Evolutionary conservation across 805 yeast genomes (phyloP).

Genomic region (Ogataea populi-albae): DNA sequence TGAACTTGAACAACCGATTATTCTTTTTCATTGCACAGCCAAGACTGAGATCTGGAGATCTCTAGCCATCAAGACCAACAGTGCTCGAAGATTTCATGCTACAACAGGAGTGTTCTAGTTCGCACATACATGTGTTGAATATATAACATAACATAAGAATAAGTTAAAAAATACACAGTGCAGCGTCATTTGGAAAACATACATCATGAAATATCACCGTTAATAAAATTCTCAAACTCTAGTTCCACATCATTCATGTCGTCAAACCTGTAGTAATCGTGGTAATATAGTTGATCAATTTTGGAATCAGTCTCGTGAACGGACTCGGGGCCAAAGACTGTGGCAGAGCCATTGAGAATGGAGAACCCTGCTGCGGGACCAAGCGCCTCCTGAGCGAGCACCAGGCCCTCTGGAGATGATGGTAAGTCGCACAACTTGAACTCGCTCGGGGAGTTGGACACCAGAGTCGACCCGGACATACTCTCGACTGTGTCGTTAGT

Average conservation of each 20-base stretch:
- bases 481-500: constrained; percentile 31
- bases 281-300: constrained; percentile 13
- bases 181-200: constrained; percentile 7
- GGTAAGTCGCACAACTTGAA: constrained; percentile 21
- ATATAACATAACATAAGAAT: constrained; percentile 2
- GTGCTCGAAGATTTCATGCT: too few species aligned
- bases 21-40: too few species aligned
- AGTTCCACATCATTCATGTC: constrained; percentile 24
- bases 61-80: too few species aligned
- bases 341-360: constrained; percentile 15
- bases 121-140: constrained; percentile 9
- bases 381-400: constrained; percentile 1
- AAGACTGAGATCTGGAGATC: too few species aligned
- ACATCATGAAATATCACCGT: constrained; percentile 22
- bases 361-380: constrained; percentile 6
- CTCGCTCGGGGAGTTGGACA: constrained; percentile 19
- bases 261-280: constrained; percentile 25
- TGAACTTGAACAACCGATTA: too few species aligned
- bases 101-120: too few species aligned
- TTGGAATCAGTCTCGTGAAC: constrained; percentile 7
- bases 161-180: constrained; percentile 1
- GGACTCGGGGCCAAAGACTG: constrained; percentile 11
- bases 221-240: constrained; percentile 31
- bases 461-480: constrained; percentile 21
- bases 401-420: constrained; percentile 13